Conservation (phyloP, 2,329 filamentous ascomycete species). For the Colletotrichum sansevieriae region DNA sequence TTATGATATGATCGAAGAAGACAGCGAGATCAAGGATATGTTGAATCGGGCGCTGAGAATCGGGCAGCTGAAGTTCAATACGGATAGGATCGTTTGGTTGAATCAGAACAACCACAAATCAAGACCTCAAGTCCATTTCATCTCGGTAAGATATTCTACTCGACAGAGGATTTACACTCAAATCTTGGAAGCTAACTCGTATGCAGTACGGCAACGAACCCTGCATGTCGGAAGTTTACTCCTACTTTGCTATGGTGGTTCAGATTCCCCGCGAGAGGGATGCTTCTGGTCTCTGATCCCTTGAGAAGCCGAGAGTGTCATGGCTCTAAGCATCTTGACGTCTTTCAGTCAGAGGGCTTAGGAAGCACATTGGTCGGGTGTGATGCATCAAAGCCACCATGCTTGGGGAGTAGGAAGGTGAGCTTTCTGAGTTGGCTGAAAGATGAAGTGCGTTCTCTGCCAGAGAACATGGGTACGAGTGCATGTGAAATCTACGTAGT, state of each 20-base stretch:
- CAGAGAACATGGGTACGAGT: too few species aligned
- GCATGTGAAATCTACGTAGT: too few species aligned
- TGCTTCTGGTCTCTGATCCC: too few species aligned
- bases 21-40: neutral
- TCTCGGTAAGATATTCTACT: neutral
- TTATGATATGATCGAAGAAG: neutral
- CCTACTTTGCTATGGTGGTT: slow-evolving; percentile 4
- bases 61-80: neutral
- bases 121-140: neutral
- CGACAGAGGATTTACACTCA: too few species aligned
- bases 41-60: accelerated
- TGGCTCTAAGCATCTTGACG: too few species aligned
- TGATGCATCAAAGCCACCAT: too few species aligned
- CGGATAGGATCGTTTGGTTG: neutral
- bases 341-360: too few species aligned
- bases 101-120: neutral
- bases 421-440: too few species aligned
- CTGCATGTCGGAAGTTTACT: neutral
- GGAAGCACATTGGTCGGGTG: too few species aligned
- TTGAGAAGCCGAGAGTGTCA: too few species aligned
- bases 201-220: slow-evolving; percentile 1
- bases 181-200: neutral
- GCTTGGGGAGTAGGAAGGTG: too few species aligned
- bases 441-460: too few species aligned
- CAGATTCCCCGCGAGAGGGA: neutral